A percentile compares a stretch with the other conserved stretches of the same genome.
Evolutionary conservation across 1,284 basidiomycete genomes (phyloP).

Genomic region (Leccinum laetum): DNA sequence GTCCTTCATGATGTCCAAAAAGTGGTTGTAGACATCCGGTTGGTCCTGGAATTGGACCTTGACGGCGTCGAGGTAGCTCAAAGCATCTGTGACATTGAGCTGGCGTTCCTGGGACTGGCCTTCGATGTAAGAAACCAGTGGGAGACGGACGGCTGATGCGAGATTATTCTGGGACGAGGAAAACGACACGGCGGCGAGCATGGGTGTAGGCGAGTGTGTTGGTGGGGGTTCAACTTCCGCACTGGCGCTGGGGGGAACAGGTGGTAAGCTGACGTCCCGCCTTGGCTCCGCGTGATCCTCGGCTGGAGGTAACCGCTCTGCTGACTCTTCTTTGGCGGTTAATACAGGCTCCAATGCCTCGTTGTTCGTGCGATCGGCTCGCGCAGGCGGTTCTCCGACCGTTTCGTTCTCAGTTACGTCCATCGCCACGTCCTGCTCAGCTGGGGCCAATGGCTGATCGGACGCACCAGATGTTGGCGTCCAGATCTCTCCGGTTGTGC

Average conservation of each 20-base stretch:
- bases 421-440: conserved; percentile 28
- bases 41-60: conserved; percentile 86
- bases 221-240: not conserved
- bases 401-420: conserved; percentile 17
- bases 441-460: conserved; percentile 26
- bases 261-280: conserved; percentile 23
- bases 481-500: conserved; percentile 2
- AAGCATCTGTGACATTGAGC: conserved; percentile 86
- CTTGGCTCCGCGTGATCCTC: conserved; percentile 12
- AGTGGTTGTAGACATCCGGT: conserved; percentile 93
- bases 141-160: conserved; percentile 13
- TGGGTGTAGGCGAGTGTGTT: conserved; percentile 18
- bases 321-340: conserved; percentile 8
- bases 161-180: not conserved
- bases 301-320: conserved; percentile 8
- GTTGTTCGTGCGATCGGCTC: conserved; percentile 10
- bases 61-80: conserved; percentile 93
- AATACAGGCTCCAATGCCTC: conserved; percentile 7
- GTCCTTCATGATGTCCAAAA: conserved; percentile 98
- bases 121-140: conserved; percentile 25
- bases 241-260: conserved; percentile 2
- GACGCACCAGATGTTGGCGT: conserved; percentile 9
- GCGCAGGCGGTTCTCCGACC: conserved; percentile 17
- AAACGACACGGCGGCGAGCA: conserved; percentile 5
- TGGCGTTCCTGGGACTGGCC: conserved; percentile 41